These are phyloP conservation scores for Capsella rubella DNA, from an alignment of 441 rosid species.

Conservation along the genomic window DNA sequence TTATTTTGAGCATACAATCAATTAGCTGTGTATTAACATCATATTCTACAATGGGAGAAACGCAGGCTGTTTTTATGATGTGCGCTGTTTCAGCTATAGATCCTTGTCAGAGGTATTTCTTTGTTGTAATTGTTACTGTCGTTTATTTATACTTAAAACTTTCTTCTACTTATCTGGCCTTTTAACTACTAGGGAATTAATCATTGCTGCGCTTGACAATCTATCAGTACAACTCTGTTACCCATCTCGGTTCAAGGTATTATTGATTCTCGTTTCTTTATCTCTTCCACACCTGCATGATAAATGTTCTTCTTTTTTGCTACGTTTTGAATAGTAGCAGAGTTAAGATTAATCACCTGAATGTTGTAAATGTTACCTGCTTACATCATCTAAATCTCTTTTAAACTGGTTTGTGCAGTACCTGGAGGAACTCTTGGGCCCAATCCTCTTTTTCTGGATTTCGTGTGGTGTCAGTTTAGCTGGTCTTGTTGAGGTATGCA, in stretches of 20 bases:
- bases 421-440: conserved; percentile 87
- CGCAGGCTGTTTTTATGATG: conserved; percentile 95
- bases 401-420: conserved; percentile 60
- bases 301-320: conserved; percentile 12
- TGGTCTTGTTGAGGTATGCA: conserved; percentile 89
- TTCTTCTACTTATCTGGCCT: conserved; percentile 33
- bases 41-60: conserved; percentile 27
- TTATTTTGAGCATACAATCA: conserved; percentile 14
- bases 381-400: conserved; percentile 31
- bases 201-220: conserved; percentile 71
- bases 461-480: conserved; percentile 87
- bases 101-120: conserved; percentile 80
- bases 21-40: conserved; percentile 25
- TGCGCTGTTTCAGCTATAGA: conserved; percentile 86
- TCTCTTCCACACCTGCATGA: conserved; percentile 18
- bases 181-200: conserved; percentile 79
- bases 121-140: conserved; percentile 23
- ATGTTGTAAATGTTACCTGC: conserved; percentile 28
- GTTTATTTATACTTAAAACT: conserved; percentile 6
- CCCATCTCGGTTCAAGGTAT: conserved; percentile 82
- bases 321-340: conserved; percentile 11
- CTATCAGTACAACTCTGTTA: conserved; percentile 84
- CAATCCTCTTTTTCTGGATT: conserved; percentile 92
- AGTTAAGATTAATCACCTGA: conserved; percentile 6
- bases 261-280: conserved; percentile 16